A percentile compares a stretch with the other conserved stretches of the same genome.
These are phyloP conservation scores for Alternaria arborescens DNA, from an alignment of 2,329 filamentous ascomycete genomes.

Conservation along the genomic window DNA sequence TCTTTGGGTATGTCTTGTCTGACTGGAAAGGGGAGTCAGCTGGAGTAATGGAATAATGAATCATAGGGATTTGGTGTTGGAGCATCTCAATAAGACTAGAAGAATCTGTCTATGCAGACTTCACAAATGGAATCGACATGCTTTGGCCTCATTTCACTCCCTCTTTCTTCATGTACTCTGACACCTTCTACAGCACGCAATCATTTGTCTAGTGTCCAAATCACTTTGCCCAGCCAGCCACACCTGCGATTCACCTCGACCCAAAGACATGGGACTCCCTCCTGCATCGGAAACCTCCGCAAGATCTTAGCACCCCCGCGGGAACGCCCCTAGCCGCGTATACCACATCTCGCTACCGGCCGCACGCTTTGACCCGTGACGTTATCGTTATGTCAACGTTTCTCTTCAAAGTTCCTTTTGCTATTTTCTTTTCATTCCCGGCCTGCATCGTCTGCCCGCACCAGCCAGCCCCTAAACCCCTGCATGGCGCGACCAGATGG, in stretches of 20 bases:
- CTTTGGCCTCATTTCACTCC: background rate
- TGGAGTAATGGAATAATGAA: constrained; percentile 9
- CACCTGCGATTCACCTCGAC: background rate
- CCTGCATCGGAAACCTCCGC: background rate
- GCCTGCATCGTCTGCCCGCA: background rate
- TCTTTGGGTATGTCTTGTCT: constrained; percentile 5
- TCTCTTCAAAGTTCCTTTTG: background rate
- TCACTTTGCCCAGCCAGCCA: background rate
- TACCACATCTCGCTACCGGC: constrained; percentile 1
- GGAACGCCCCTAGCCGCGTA: background rate
- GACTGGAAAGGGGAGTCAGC: constrained; percentile 1
- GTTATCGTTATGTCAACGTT: constrained; percentile 2
- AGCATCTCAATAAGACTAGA: background rate
- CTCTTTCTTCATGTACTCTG: background rate
- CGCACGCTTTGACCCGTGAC: background rate
- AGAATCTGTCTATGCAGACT: constrained; percentile 5
- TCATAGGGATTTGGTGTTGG: background rate
- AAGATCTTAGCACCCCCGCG: background rate
- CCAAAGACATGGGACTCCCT: background rate
- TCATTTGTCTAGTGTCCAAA: background rate
- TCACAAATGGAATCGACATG: constrained; percentile 1
- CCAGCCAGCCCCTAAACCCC: constrained; percentile 1
- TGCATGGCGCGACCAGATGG: background rate
- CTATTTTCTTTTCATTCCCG: background rate
- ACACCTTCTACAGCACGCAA: background rate